Conservation (phyloP, 2,329 filamentous ascomycete species). For the Colletotrichum sp. region DNA sequence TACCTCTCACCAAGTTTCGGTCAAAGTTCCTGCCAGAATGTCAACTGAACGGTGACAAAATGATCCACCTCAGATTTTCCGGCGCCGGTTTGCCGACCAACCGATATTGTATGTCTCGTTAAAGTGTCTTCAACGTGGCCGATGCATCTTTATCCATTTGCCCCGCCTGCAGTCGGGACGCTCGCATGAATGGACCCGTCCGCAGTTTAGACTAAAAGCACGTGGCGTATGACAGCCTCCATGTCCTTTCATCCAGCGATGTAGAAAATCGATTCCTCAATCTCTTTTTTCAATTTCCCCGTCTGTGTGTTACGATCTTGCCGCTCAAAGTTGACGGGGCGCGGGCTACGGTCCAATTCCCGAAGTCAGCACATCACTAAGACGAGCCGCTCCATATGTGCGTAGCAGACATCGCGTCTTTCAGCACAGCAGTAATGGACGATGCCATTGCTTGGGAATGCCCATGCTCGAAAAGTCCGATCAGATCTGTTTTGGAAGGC, state of each 20-base stretch:
- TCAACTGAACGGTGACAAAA: neutral
- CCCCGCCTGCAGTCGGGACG: neutral
- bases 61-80: neutral
- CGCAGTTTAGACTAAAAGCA: neutral
- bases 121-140: neutral
- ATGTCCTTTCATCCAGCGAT: neutral
- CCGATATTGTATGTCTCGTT: neutral
- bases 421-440: neutral
- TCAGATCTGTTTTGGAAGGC: neutral
- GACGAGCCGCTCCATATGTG: neutral
- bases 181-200: neutral
- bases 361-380: neutral
- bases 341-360: neutral
- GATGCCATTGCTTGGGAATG: neutral
- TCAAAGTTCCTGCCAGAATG: neutral
- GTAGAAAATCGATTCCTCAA: neutral
- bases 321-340: neutral
- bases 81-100: neutral
- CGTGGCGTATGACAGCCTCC: neutral
- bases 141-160: neutral
- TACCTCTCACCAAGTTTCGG: neutral
- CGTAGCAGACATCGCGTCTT: neutral
- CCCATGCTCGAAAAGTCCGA: neutral
- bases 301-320: neutral
- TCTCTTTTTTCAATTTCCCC: neutral